A percentile compares a stretch with the other conserved stretches of the same genome.
phyloP scores from a whole-genome alignment of 345 rosid genomes.

The Chamaenerion angustifolium region DNA sequence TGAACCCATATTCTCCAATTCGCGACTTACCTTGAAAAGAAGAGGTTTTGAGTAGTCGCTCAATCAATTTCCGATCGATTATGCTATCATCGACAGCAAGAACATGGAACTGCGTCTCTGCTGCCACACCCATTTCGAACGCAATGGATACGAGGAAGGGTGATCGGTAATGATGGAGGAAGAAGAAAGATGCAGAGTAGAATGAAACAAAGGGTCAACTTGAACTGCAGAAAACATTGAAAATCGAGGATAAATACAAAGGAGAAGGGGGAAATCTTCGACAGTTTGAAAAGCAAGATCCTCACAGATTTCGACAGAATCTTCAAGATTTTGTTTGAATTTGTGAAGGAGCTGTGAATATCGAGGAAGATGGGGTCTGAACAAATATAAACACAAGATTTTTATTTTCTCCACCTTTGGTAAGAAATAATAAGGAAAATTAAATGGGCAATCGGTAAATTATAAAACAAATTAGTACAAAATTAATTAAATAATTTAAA shows the following conservation, averaged over 20 bases:
- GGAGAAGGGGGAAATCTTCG: conserved; percentile 17
- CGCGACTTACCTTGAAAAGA: conserved; percentile 55
- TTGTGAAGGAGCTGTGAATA: conserved; percentile 9
- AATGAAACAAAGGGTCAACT: not conserved
- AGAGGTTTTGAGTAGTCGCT: conserved; percentile 73
- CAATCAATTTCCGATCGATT: conserved; percentile 71
- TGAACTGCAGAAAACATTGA: conserved; percentile 16
- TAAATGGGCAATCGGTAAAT: too few relatives aligned
- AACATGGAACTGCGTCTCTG: conserved; percentile 64
- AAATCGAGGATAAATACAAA: not conserved
- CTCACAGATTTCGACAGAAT: conserved; percentile 37
- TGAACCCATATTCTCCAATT: not conserved
- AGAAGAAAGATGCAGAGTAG: conserved; percentile 3
- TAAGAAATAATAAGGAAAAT: too few relatives aligned
- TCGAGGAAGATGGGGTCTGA: conserved; percentile 18
- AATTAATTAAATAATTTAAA: too few relatives aligned
- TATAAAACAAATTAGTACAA: too few relatives aligned
- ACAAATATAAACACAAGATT: too few relatives aligned
- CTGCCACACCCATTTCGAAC: conserved; percentile 20
- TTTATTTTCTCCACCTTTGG: too few relatives aligned
- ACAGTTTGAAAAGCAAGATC: conserved; percentile 63
- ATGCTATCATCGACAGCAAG: conserved; percentile 88
- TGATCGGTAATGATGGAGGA: not conserved
- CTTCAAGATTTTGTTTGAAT: conserved; percentile 47
- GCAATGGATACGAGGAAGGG: not conserved